Conservation (phyloP, 2,329 filamentous ascomycete genomes). For the Thielaviopsis punctulata region DNA sequence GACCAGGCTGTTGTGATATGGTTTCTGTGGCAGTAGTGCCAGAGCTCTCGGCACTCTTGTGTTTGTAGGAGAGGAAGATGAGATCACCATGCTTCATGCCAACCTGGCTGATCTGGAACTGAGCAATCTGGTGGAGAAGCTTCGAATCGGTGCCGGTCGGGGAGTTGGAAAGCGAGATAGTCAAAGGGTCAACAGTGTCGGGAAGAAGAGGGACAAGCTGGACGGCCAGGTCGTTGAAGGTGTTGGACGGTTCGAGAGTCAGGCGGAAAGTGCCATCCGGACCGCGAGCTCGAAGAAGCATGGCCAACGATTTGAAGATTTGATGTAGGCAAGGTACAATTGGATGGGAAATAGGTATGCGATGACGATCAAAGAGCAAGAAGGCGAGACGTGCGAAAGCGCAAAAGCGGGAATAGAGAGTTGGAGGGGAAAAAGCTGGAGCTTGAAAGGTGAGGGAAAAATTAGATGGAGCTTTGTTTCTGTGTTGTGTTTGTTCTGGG, state of each 20-base stretch:
- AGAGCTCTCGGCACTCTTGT: slow-evolving; percentile 23
- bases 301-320: slow-evolving; percentile 23
- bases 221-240: slow-evolving; percentile 46
- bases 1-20: background rate
- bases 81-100: slow-evolving; percentile 70
- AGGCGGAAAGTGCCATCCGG: slow-evolving; percentile 87
- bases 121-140: slow-evolving; percentile 37
- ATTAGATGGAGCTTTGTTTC: background rate
- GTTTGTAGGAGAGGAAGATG: slow-evolving; percentile 69
- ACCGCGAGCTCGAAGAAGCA: slow-evolving; percentile 76
- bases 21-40: slow-evolving; percentile 17
- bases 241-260: slow-evolving; percentile 54
- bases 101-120: slow-evolving; percentile 38
- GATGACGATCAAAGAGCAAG: too few relatives aligned
- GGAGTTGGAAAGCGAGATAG: slow-evolving; percentile 44
- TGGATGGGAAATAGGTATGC: background rate
- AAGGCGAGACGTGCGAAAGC: too few relatives aligned
- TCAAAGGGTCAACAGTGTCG: slow-evolving; percentile 40
- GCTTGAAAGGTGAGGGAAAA: background rate
- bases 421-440: too few relatives aligned
- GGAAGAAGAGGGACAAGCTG: slow-evolving; percentile 42
- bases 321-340: background rate
- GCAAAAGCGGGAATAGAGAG: too few relatives aligned
- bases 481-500: too few relatives aligned
- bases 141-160: slow-evolving; percentile 42